Conservation (phyloP, 2,329 filamentous ascomycete genomes). For the Amauroascus verrucosus region DNA sequence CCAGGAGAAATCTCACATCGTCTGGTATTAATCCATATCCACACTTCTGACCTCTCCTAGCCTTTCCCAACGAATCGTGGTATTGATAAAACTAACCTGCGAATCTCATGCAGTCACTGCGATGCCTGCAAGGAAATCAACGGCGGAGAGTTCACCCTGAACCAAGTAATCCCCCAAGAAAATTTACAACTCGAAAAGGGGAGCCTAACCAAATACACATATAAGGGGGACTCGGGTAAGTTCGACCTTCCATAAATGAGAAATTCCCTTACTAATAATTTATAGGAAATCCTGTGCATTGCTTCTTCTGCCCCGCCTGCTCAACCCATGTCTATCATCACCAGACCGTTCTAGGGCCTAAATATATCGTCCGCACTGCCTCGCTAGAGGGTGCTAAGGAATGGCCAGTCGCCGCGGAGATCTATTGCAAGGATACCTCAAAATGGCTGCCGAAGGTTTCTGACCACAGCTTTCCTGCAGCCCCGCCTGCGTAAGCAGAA, state of each 20-base stretch:
- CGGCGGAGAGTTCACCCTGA: conserved; percentile 44
- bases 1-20: conserved; percentile 31
- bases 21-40: conserved; percentile 21
- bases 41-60: not conserved
- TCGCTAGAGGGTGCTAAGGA: conserved; percentile 40
- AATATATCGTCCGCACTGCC: conserved; percentile 44
- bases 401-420: conserved; percentile 44
- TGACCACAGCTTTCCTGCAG: conserved; percentile 33
- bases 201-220: conserved; percentile 43
- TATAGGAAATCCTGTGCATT: conserved; percentile 44
- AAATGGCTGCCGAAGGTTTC: conserved; percentile 46
- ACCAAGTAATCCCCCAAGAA: conserved; percentile 44
- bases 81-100: not conserved
- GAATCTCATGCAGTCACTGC: conserved; percentile 41
- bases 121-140: conserved; percentile 47
- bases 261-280: not conserved
- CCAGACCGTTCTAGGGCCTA: conserved; percentile 42
- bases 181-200: conserved; percentile 46
- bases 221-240: conserved; percentile 46
- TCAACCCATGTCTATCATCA: conserved; percentile 48
- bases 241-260: not conserved
- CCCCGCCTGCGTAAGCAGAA: conserved; percentile 24
- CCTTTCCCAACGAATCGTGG: not conserved
- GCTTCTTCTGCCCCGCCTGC: conserved; percentile 50
- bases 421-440: conserved; percentile 45